phyloP scores from a whole-genome alignment of 352 stramenopile genomes.

The Phytophthora tubulina region DNA sequence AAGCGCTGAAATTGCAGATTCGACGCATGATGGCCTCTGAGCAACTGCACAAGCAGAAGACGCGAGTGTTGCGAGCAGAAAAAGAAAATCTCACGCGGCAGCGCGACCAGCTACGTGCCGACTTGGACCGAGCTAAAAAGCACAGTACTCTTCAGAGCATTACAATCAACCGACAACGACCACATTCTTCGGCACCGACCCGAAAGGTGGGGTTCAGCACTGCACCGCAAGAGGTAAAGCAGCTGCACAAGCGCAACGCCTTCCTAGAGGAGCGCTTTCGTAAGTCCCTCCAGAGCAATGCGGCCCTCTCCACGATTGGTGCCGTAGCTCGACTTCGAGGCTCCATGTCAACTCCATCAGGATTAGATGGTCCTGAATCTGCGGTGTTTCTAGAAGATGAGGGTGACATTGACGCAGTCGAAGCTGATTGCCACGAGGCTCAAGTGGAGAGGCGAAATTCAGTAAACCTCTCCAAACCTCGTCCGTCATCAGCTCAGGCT shows the following conservation, averaged over 20 bases:
- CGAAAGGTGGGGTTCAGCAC: slow-evolving; percentile 17
- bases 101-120: slow-evolving; percentile 53
- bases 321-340: slow-evolving; percentile 30
- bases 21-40: slow-evolving; percentile 85
- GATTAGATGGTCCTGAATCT: slow-evolving; percentile 1
- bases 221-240: slow-evolving; percentile 55
- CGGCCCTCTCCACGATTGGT: slow-evolving; percentile 23
- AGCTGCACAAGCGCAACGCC: slow-evolving; percentile 62
- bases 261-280: slow-evolving; percentile 76
- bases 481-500: slow-evolving; percentile 29
- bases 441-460: slow-evolving; percentile 12
- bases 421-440: background rate
- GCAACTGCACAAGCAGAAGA: slow-evolving; percentile 81
- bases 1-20: slow-evolving; percentile 74
- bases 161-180: slow-evolving; percentile 28
- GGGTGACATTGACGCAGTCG: slow-evolving; percentile 3
- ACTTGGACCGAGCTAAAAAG: slow-evolving; percentile 53
- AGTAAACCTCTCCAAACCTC: slow-evolving; percentile 8
- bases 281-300: slow-evolving; percentile 33
- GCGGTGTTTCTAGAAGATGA: slow-evolving; percentile 1
- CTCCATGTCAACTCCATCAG: slow-evolving; percentile 26
- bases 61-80: slow-evolving; percentile 56
- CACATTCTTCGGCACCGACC: background rate
- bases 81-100: slow-evolving; percentile 58
- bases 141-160: slow-evolving; percentile 36